phyloP scores from a whole-genome alignment of 331 rosid species.

The Acacia pycnantha region DNA sequence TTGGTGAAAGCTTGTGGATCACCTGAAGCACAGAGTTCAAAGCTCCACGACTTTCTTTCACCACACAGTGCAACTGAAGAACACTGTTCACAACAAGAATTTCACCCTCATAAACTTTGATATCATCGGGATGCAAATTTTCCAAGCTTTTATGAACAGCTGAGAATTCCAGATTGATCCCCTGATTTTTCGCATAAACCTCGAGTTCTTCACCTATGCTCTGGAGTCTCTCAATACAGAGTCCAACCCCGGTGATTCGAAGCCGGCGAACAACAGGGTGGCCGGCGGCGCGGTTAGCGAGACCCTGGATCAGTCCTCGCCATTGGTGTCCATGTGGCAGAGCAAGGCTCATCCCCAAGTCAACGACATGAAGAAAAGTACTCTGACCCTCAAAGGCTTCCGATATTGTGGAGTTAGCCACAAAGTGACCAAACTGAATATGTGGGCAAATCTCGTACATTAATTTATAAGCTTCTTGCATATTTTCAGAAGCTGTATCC shows the following conservation, averaged over 20 bases:
- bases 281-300: conserved; percentile 27
- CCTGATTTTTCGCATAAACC: conserved; percentile 44
- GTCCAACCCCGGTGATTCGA: conserved; percentile 66
- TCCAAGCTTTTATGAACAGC: conserved; percentile 63
- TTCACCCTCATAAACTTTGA: conserved; percentile 52
- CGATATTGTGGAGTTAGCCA: conserved; percentile 68
- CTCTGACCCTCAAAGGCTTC: conserved; percentile 98
- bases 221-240: conserved; percentile 39
- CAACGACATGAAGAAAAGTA: conserved; percentile 68
- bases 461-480: conserved; percentile 71
- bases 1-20: conserved; percentile 67
- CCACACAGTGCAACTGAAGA: conserved; percentile 85
- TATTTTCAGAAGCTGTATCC: conserved; percentile 58
- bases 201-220: conserved; percentile 63
- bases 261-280: conserved; percentile 39
- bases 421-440: conserved; percentile 79
- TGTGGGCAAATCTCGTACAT: conserved; percentile 79
- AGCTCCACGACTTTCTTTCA: conserved; percentile 85
- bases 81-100: conserved; percentile 74
- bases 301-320: conserved; percentile 57
- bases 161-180: conserved; percentile 52
- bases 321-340: conserved; percentile 72
- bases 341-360: conserved; percentile 77
- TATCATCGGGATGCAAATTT: conserved; percentile 48
- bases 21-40: conserved; percentile 73